phyloP scores from a whole-genome alignment of 352 stramenopile species.

The Phytophthora ramorum region DNA sequence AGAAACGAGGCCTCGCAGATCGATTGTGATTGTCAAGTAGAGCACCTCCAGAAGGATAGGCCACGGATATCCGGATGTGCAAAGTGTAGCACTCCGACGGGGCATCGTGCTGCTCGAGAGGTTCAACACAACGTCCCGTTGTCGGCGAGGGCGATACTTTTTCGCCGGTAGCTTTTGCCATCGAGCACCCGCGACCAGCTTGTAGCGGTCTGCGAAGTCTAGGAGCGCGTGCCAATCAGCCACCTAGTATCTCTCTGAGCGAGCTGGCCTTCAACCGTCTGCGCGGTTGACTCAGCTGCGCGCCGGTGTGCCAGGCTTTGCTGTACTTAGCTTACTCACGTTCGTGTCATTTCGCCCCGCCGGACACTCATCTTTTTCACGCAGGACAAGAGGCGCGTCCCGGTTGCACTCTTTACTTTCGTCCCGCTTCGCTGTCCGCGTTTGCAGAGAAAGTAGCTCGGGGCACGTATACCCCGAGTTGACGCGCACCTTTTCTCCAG shows the following conservation, averaged over 20 bases:
- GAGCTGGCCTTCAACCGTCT: not conserved
- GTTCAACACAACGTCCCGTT: constrained; percentile 37
- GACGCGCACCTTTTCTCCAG: constrained; percentile 35
- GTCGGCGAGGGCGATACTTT: constrained; percentile 11
- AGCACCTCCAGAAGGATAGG: constrained; percentile 19
- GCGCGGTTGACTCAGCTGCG: constrained; percentile 21
- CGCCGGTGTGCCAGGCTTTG: not conserved
- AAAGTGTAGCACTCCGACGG: constrained; percentile 9
- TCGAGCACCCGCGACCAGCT: not conserved
- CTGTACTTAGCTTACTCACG: not conserved
- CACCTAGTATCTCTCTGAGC: constrained; percentile 21
- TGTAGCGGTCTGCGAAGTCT: not conserved
- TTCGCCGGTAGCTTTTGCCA: not conserved
- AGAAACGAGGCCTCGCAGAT: constrained; percentile 32
- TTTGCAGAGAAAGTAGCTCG: constrained; percentile 34
- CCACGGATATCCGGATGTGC: constrained; percentile 37
- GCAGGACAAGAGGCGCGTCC: constrained; percentile 7
- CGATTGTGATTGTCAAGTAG: constrained; percentile 25
- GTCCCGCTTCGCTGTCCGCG: constrained; percentile 6
- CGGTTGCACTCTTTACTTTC: constrained; percentile 1
- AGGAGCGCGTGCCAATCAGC: constrained; percentile 13
- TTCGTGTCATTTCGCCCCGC: not conserved
- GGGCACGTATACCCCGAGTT: constrained; percentile 21
- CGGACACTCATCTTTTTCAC: constrained; percentile 14
- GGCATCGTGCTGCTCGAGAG: constrained; percentile 4